These are phyloP conservation scores for Metschnikowia cerradonensis DNA, from an alignment of 805 yeast genomes.

Conservation along the genomic window DNA sequence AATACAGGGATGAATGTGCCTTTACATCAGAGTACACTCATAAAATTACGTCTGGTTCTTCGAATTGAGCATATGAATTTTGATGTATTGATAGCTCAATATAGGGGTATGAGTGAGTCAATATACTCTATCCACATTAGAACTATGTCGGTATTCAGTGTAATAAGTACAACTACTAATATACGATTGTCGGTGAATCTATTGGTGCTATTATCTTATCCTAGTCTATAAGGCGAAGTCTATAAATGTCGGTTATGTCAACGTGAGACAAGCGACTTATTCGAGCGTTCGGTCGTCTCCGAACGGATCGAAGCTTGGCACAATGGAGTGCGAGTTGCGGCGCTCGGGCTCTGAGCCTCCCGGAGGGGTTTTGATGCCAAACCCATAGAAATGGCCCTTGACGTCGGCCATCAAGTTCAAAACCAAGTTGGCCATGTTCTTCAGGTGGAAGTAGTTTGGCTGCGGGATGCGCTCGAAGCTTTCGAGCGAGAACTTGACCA, in stretches of 20 bases:
- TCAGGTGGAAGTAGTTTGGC: conserved; percentile 51
- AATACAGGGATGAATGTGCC: too few species aligned
- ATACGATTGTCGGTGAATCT: too few species aligned
- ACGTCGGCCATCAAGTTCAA: conserved; percentile 42
- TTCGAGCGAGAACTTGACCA: conserved; percentile 40
- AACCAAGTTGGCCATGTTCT: conserved; percentile 45
- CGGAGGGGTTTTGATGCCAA: conserved; percentile 16
- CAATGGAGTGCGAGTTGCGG: conserved; percentile 11
- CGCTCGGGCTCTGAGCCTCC: conserved; percentile 2
- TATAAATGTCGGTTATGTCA: not conserved
- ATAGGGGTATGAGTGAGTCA: too few species aligned
- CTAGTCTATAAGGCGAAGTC: conserved; percentile 1
- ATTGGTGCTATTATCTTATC: too few species aligned
- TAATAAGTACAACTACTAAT: too few species aligned
- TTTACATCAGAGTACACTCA: too few species aligned
- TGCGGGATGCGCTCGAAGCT: conserved; percentile 38
- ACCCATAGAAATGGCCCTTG: conserved; percentile 41
- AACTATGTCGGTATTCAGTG: too few species aligned
- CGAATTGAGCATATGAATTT: too few species aligned
- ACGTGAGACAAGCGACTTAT: not conserved
- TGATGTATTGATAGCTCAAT: too few species aligned
- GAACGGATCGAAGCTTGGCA: conserved; percentile 15
- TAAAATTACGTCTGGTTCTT: too few species aligned
- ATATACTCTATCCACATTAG: too few species aligned
- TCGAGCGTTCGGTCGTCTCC: conserved; percentile 8